Base-by-base conservation (phyloP, 345 rosid genomes). In the Abelmoschus esculentus region DNA sequence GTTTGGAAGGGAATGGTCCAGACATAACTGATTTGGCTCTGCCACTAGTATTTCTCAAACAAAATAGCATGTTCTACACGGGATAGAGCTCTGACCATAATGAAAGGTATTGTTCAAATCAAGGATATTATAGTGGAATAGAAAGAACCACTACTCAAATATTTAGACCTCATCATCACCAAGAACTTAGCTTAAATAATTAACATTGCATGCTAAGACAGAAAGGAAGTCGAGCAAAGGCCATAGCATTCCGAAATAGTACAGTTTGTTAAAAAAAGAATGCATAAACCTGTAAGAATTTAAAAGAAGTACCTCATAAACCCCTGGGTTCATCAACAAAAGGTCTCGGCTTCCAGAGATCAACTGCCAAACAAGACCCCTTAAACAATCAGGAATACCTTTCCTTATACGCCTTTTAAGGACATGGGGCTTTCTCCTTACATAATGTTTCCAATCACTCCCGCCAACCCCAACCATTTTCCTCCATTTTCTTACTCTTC, bases 281-380 rank as follows among this genome's bases (percentile, higher is more conserved):
- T 65, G 40, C n/a, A 18, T 28, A 71, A 66, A 38, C 34, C 46
- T 42, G 13, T 7, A 66, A 7, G 40, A 40, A 31, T 36, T 22
- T 59, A 71, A 61, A 69, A 40, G 32, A 34, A 31, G 38, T 72
- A 87, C 98, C 96, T 83, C 95, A 73, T 91, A 93, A 58, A 93
- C 96, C 70, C 97, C 95, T 3, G 97, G 96, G 76, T 89, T 93
- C 98, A 89, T 86, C 71, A 88, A 87, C 84, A 93, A 80, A 79
- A 93, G 95, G 75, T 91, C 98, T 40, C 96, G 81, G 57, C 98
- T 93, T 69, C 97, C 97, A 5, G 97, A 88, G 47, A 93, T 88
- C 80, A 91, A 77, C 79, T 93, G 98, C 98, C 98, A 93, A 74
- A 93, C 97, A n/a, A 93, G 96, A 57, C 98, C 98, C 77, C 97